Evolutionary conservation across 306 rosid species (phyloP).

Genomic region (Cucumis cinereus): DNA sequence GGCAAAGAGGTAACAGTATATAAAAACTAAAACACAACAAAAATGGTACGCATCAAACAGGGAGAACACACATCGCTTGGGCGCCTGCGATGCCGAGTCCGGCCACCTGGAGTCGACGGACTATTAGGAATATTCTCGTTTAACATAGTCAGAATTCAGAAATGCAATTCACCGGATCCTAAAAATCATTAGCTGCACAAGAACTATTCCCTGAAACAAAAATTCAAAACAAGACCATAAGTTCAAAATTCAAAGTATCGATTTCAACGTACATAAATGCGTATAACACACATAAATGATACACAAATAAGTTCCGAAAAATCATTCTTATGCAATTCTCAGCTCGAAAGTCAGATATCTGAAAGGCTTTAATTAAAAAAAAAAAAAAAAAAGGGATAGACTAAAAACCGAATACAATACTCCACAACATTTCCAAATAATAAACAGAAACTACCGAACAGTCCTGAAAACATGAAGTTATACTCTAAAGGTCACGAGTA

Average conservation of each 20-base stretch:
- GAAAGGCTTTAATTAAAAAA: background rate
- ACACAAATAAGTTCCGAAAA: background rate
- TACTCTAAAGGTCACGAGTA: background rate
- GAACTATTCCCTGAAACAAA: background rate
- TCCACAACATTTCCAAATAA: background rate
- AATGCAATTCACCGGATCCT: background rate
- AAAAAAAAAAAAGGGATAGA: too few relatives aligned
- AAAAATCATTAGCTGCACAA: conserved; percentile 1
- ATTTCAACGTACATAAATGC: background rate
- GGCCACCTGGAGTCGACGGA: conserved; percentile 11
- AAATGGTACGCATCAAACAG: conserved; percentile 14
- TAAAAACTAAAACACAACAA: background rate
- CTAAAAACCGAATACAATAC: background rate
- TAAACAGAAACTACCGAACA: background rate
- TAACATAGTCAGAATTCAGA: background rate
- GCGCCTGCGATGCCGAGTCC: conserved; percentile 14
- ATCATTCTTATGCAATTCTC: background rate
- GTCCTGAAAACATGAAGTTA: background rate
- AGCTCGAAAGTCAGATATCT: background rate
- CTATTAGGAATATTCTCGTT: conserved; percentile 3
- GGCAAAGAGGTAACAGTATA: background rate
- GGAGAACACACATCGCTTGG: conserved; percentile 8
- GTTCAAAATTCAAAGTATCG: background rate
- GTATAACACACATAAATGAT: background rate
- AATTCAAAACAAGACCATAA: background rate